These are phyloP conservation scores for Cladosporium sp. DNA, from an alignment of 2,329 filamentous ascomycete genomes.

Conservation along the genomic window DNA sequence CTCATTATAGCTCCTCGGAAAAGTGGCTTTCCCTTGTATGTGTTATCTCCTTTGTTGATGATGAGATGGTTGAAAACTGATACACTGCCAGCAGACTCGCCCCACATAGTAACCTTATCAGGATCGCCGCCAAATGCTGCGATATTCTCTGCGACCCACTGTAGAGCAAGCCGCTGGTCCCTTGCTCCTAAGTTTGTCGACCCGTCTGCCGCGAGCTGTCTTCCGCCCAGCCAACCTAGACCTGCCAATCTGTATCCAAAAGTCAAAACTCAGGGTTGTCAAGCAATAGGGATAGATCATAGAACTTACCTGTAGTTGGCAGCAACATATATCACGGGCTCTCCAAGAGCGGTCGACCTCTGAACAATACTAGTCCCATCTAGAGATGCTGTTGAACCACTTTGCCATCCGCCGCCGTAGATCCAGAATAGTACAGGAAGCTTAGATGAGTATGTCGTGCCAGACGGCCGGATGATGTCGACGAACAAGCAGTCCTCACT, in stretches of 20 bases:
- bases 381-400: conserved; percentile 15
- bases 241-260: too few species aligned
- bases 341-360: conserved; percentile 38
- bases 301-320: conserved; percentile 43
- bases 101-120: too few species aligned
- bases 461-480: conserved; percentile 46
- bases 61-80: conserved; percentile 65
- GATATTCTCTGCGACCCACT: conserved; percentile 65
- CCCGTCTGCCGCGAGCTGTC: conserved; percentile 39
- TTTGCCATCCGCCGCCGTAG: conserved; percentile 44
- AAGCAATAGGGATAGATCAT: too few species aligned
- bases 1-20: conserved; percentile 81
- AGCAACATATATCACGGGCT: conserved; percentile 42
- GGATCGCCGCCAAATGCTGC: too few species aligned
- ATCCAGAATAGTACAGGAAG: conserved; percentile 49
- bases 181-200: conserved; percentile 62
- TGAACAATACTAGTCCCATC: conserved; percentile 19
- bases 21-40: conserved; percentile 72
- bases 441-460: neutral
- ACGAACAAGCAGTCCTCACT: conserved; percentile 61
- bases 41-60: conserved; percentile 70
- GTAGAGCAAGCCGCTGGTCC: conserved; percentile 61
- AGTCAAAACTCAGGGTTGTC: too few species aligned
- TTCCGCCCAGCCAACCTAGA: too few species aligned
- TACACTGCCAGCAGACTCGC: conserved; percentile 25